phyloP scores from a whole-genome alignment of 768 basidiomycete species.

The Kwoniella botswanensis region DNA sequence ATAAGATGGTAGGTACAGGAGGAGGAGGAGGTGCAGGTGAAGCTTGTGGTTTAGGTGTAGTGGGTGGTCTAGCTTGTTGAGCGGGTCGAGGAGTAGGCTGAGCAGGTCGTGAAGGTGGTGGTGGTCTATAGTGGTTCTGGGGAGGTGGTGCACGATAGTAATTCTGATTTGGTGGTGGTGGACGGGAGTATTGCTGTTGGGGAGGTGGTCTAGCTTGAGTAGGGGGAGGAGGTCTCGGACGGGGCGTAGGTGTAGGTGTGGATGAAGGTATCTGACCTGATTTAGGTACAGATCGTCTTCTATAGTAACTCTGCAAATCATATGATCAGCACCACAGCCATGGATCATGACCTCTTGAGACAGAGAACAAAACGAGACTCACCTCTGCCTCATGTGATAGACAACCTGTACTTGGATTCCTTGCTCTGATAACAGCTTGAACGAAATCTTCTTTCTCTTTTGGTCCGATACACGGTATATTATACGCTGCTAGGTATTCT shows the following conservation, averaged over 20 bases:
- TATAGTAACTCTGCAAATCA: constrained; percentile 47
- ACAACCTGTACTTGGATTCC: constrained; percentile 51
- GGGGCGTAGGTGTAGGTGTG: constrained; percentile 10
- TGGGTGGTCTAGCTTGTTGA: constrained; percentile 24
- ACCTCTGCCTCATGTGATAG: constrained; percentile 55
- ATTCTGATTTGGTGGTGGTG: constrained; percentile 35
- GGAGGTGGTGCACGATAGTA: constrained; percentile 33
- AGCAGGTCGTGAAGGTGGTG: constrained; percentile 20
- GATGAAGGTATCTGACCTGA: constrained; percentile 30
- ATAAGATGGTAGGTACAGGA: constrained; percentile 68
- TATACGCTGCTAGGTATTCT: constrained; percentile 54
- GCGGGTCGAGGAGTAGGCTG: constrained; percentile 33
- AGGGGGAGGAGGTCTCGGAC: constrained; percentile 11
- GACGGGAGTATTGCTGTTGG: constrained; percentile 17
- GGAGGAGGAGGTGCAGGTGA: constrained; percentile 60
- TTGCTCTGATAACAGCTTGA: constrained; percentile 51
- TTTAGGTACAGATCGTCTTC: constrained; percentile 54
- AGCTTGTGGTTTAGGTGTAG: constrained; percentile 42
- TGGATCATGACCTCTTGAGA: too few relatives aligned
- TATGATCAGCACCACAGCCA: neutral
- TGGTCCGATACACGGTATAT: constrained; percentile 45
- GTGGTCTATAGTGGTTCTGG: constrained; percentile 28
- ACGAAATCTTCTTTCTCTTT: constrained; percentile 58
- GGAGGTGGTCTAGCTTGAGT: constrained; percentile 25
- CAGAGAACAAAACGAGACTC: constrained; percentile 6